Conservation (phyloP, 257 asterid genomes). For the Paulownia fortunei region DNA sequence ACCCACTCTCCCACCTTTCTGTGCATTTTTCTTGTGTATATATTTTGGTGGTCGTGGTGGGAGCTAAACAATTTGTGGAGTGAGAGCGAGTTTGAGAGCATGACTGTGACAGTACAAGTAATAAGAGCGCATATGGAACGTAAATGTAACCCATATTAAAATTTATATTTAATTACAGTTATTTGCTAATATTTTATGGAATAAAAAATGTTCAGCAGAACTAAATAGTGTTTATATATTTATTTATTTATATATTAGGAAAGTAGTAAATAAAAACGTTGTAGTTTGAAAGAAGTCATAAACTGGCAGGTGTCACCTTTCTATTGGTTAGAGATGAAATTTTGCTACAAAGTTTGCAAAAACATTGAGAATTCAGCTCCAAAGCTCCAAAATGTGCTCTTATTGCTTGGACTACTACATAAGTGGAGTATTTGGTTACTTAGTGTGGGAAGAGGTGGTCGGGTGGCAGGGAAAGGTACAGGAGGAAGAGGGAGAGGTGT, state of each 20-base stretch:
- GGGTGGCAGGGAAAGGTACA: neutral
- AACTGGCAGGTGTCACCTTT: neutral
- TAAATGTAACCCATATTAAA: neutral
- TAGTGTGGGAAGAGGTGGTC: neutral
- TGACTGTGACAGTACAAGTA: too few species aligned
- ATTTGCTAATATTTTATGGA: neutral
- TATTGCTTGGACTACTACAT: neutral
- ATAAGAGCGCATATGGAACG: too few species aligned
- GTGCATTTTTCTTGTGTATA: neutral
- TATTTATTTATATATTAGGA: neutral
- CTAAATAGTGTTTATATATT: too few species aligned
- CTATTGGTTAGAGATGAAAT: neutral
- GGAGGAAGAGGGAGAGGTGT: neutral
- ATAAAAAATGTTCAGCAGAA: too few species aligned
- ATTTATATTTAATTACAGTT: neutral
- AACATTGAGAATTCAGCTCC: neutral
- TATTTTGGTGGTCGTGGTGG: neutral
- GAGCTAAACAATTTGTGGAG: neutral
- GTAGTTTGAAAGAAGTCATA: neutral
- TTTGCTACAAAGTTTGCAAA: neutral
- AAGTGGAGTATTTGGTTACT: neutral
- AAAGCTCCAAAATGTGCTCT: neutral
- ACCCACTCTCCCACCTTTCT: neutral
- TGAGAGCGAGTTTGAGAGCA: too few species aligned
- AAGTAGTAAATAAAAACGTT: neutral